Conservation (phyloP, 495 filamentous ascomycete species). For the Xylaria castorea region DNA sequence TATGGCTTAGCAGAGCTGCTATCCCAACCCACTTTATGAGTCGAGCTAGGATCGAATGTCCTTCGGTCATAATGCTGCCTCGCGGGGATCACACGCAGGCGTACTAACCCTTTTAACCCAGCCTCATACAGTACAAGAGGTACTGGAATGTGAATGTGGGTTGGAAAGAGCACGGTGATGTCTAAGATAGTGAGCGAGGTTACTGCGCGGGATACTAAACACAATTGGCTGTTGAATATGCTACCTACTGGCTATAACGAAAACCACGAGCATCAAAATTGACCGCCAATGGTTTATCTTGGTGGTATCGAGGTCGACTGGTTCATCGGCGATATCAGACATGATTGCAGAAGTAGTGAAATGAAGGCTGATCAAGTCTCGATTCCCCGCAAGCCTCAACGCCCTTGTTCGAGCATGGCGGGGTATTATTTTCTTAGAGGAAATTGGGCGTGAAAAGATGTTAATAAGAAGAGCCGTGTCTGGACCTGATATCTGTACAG, state of each 20-base stretch:
- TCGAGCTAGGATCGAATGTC: constrained; percentile 13
- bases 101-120: constrained; percentile 48
- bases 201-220: constrained; percentile 5
- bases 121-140: constrained; percentile 55
- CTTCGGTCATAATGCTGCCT: constrained; percentile 35
- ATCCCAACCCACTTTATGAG: constrained; percentile 26
- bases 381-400: constrained; percentile 16
- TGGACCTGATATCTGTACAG: background rate
- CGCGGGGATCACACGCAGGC: constrained; percentile 57
- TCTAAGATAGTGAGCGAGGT: constrained; percentile 47
- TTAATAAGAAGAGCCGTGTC: background rate
- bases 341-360: constrained; percentile 41
- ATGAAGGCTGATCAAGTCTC: constrained; percentile 8
- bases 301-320: constrained; percentile 53
- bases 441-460: background rate
- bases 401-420: constrained; percentile 12
- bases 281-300: constrained; percentile 65
- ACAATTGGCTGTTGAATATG: background rate
- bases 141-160: constrained; percentile 62
- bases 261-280: constrained; percentile 68
- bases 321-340: constrained; percentile 33
- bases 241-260: constrained; percentile 68
- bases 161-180: constrained; percentile 68
- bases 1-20: constrained; percentile 40
- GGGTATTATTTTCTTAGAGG: constrained; percentile 4